Conservation (phyloP, 2,329 filamentous ascomycete species). For the Pezicula rhizophila region DNA sequence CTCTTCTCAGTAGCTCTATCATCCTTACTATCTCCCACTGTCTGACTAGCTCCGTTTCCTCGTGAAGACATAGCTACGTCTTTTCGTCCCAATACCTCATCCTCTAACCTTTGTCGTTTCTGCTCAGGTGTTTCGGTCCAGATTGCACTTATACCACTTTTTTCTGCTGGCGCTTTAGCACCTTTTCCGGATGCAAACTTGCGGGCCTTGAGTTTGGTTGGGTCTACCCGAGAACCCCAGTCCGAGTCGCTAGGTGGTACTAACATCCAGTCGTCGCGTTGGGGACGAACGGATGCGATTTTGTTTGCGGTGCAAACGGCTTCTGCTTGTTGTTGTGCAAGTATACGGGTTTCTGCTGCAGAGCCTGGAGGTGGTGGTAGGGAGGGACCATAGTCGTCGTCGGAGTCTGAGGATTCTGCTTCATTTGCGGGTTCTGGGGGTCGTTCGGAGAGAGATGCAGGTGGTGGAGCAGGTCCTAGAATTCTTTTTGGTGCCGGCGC, state of each 20-base stretch:
- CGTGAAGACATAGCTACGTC: slow-evolving; percentile 19
- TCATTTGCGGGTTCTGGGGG: slow-evolving; percentile 24
- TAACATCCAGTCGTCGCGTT: slow-evolving; percentile 83
- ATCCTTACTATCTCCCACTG: slow-evolving; percentile 23
- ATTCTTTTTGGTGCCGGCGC: slow-evolving; percentile 16
- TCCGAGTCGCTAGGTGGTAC: slow-evolving; percentile 53
- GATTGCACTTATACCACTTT: slow-evolving; percentile 35
- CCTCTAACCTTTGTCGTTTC: slow-evolving; percentile 72
- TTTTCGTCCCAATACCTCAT: slow-evolving; percentile 72
- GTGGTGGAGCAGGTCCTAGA: slow-evolving; percentile 38
- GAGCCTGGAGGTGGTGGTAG: slow-evolving; percentile 41
- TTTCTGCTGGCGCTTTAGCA: slow-evolving; percentile 36
- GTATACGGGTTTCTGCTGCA: slow-evolving; percentile 13
- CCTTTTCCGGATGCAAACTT: slow-evolving; percentile 73
- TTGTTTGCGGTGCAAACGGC: slow-evolving; percentile 25
- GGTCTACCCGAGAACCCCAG: slow-evolving; percentile 62
- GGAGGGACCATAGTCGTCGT: slow-evolving; percentile 54
- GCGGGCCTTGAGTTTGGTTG: slow-evolving; percentile 74
- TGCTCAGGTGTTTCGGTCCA: slow-evolving; percentile 93
- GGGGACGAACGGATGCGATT: slow-evolving; percentile 37
- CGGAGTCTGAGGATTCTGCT: slow-evolving; percentile 28
- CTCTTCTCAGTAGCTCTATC: slow-evolving; percentile 39
- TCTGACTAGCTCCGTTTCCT: slow-evolving; percentile 12
- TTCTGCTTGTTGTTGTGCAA: slow-evolving; percentile 14
- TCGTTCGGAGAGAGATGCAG: slow-evolving; percentile 33